Conservation (phyloP, 805 yeast genomes). For the Candida peoriensis region DNA sequence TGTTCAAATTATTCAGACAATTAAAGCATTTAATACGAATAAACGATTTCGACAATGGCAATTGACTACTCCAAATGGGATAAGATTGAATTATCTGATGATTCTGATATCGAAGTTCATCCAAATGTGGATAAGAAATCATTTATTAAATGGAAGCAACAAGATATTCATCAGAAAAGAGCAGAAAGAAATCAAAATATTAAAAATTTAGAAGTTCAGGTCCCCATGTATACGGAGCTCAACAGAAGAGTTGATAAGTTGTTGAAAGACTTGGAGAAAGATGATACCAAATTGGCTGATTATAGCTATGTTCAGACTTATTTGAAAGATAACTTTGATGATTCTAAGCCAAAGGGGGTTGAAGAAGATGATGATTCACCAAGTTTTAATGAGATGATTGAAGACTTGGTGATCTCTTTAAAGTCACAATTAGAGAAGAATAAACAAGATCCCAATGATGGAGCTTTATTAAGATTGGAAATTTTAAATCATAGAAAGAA, state of each 20-base stretch:
- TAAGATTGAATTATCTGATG: constrained; percentile 91
- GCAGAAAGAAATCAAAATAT: constrained; percentile 75
- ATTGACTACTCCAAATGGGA: constrained; percentile 98
- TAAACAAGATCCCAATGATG: constrained; percentile 39
- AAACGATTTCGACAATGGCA: constrained; percentile 43
- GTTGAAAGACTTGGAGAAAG: constrained; percentile 34
- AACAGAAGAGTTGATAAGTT: constrained; percentile 69
- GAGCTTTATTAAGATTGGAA: constrained; percentile 30
- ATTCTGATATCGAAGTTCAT: constrained; percentile 94
- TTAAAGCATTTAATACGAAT: neutral
- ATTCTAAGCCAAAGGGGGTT: constrained; percentile 50
- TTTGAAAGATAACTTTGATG: constrained; percentile 50
- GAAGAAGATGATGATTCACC: constrained; percentile 45
- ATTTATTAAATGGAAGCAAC: constrained; percentile 93
- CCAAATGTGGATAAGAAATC: constrained; percentile 95
- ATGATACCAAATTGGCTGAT: constrained; percentile 32
- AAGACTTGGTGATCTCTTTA: constrained; percentile 78
- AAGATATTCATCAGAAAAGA: constrained; percentile 93
- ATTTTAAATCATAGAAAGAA: constrained; percentile 61
- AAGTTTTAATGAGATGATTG: constrained; percentile 88
- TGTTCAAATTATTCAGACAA: too few relatives aligned
- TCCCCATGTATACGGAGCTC: constrained; percentile 73
- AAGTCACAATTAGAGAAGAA: constrained; percentile 50
- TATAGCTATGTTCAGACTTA: constrained; percentile 32
- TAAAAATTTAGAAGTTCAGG: constrained; percentile 67